Evolutionary conservation across 148 eudicot species (phyloP), one percentile per base, ranked within the genome.

Genomic region (Rhododendron henanense): DNA sequence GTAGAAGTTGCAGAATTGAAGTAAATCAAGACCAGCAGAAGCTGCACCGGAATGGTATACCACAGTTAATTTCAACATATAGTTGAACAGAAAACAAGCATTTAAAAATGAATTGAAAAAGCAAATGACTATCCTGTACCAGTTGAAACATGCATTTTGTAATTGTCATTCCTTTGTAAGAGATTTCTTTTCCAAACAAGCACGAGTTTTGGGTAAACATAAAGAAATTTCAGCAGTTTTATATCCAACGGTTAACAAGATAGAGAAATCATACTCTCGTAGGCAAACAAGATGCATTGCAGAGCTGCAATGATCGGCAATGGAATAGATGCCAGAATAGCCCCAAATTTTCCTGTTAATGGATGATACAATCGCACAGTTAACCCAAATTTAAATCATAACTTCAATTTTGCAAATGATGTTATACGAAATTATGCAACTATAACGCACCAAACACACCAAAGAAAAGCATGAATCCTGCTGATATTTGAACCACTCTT

Each of bases 311-410:
- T 88, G 23, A 97, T 94, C 69, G 98, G 95, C 84, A 93, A 85
- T 37, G 99, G 99, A 84, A 97, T 95, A 73, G 99, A 94, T 85
- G 99, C 98, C 6, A 95, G 88, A 81, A 94, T 84, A 59, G 98
- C 99, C n/a, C 96, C 99, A 83, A 95, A 95, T 87, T 97, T 97
- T 81, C 98, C 98, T 97, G 92, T 73, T 88, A 63, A 44, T n/a
- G 10, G 39, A 53, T 73, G 82, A 47, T 53, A 10, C 14, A 47
- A 28, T 28, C 31, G 31, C 31, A 28, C 31, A 11, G 19, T 14
- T 6, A 81, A 47, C 67, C 23, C 31, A 21, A 2, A 76, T 74
- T 39, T 81, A 73, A 71, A 77, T n/a, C 48, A 4, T 71, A 55
- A 59, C 74, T n/a, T 35, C 67, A 71, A 76, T 10, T 21, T 53